Conservation (phyloP, 371 early-diverging fungal genomes). For the Gilbertella persicaria region DNA sequence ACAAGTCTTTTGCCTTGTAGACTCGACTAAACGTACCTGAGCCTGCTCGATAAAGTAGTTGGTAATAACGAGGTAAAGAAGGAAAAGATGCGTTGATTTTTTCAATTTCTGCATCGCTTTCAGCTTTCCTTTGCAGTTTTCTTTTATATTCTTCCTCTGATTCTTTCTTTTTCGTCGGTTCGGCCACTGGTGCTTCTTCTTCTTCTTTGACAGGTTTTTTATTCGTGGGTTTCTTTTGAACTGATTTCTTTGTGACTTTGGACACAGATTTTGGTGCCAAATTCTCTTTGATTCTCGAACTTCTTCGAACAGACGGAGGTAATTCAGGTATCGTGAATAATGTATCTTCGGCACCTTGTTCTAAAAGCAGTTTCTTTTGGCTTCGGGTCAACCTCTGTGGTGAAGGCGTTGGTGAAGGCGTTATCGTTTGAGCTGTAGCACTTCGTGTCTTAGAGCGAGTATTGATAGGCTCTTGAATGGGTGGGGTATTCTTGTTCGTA, state of each 20-base stretch:
- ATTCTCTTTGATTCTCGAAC: neutral
- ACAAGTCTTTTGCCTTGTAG: conserved; percentile 84
- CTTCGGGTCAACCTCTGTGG: no score
- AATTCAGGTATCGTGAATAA: neutral
- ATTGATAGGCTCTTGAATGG: no score
- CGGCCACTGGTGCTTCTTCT: neutral
- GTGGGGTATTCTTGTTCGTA: no score
- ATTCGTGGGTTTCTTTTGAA: neutral
- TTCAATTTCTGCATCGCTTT: conserved; percentile 37
- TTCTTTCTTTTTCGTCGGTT: neutral
- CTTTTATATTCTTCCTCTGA: neutral
- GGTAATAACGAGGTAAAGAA: conserved; percentile 54
- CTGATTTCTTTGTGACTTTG: neutral
- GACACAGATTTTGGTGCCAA: neutral
- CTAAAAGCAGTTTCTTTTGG: no score
- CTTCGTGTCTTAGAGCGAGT: no score
- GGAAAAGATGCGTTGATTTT: conserved; percentile 51
- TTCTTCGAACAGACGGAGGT: neutral
- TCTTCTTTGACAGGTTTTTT: neutral
- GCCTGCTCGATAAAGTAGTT: conserved; percentile 71
- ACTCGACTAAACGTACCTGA: conserved; percentile 93
- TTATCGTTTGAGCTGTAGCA: no score
- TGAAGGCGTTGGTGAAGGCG: neutral
- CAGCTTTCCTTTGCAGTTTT: neutral
- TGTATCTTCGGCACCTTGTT: neutral